These are phyloP conservation scores for Acacia crassicarpa DNA, from an alignment of 306 rosid genomes.

Conservation along the genomic window DNA sequence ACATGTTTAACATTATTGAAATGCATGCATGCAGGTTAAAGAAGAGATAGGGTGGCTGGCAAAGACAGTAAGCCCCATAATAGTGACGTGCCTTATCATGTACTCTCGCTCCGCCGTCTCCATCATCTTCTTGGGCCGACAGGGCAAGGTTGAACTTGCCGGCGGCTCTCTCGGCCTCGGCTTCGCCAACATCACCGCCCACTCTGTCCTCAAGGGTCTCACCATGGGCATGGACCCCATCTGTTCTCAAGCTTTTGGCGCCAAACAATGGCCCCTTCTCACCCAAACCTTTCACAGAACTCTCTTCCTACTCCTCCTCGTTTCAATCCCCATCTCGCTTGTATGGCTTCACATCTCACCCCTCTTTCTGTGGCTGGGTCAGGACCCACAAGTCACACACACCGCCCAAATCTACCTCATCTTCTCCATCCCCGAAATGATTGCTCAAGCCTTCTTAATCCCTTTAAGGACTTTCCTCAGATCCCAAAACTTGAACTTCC, in stretches of 20 bases:
- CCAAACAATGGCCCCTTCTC: conserved; percentile 68
- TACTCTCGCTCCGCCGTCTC: conserved; percentile 75
- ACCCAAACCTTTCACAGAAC: conserved; percentile 72
- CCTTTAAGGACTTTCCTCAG: conserved; percentile 70
- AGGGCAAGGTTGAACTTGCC: conserved; percentile 76
- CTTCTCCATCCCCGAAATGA: conserved; percentile 78
- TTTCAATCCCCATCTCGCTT: conserved; percentile 66
- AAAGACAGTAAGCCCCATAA: conserved; percentile 66
- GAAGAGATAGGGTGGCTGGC: conserved; percentile 65
- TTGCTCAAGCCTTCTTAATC: conserved; percentile 71
- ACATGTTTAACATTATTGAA: background rate
- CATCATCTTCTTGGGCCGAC: conserved; percentile 79
- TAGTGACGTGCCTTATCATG: conserved; percentile 61
- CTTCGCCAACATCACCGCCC: conserved; percentile 77
- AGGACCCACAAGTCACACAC: conserved; percentile 70
- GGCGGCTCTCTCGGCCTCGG: conserved; percentile 91
- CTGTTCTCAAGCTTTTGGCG: conserved; percentile 94
- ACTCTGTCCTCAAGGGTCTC: conserved; percentile 71
- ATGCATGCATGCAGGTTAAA: conserved; percentile 53
- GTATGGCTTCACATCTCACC: conserved; percentile 78
- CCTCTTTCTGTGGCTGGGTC: conserved; percentile 65
- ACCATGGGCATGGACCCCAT: conserved; percentile 91
- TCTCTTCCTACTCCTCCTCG: conserved; percentile 65
- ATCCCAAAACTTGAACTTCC: conserved; percentile 75
- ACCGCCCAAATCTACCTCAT: conserved; percentile 74